phyloP scores from a whole-genome alignment of 148 eudicot genomes.

The Fagopyrum homotropicum region DNA sequence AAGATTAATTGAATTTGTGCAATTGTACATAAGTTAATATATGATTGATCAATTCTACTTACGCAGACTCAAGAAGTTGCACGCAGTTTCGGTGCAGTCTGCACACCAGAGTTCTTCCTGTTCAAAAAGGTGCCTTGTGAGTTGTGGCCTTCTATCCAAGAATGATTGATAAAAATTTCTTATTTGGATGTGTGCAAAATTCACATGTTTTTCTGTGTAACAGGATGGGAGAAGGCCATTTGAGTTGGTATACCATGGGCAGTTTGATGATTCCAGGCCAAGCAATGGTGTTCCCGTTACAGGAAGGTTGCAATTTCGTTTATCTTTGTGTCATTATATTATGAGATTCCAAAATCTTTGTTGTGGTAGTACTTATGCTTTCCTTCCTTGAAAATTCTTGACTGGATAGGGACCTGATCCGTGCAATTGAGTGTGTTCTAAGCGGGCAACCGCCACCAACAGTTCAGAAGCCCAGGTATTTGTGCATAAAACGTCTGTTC shows the following conservation, averaged over 20 bases:
- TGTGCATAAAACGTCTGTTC: conserved; percentile 7
- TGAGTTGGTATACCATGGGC: conserved; percentile 94
- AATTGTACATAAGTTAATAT: background rate
- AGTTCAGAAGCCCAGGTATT: conserved; percentile 36
- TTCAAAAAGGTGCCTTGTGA: conserved; percentile 59
- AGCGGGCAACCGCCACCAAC: conserved; percentile 65
- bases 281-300: conserved; percentile 61
- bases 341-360: background rate
- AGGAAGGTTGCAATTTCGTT: conserved; percentile 47
- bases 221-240: conserved; percentile 93
- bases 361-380: background rate
- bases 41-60: background rate
- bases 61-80: conserved; percentile 92
- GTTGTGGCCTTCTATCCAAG: background rate
- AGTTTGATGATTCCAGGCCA: conserved; percentile 95
- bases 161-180: background rate
- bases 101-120: conserved; percentile 91
- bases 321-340: background rate
- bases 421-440: conserved; percentile 76
- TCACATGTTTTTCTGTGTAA: background rate
- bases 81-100: conserved; percentile 85
- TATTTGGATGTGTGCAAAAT: background rate
- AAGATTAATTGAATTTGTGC: background rate
- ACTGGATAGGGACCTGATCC: conserved; percentile 62
- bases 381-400: background rate